phyloP scores from a whole-genome alignment of 2,329 filamentous ascomycete genomes.

The Teratosphaeria pseudoeucalypti region DNA sequence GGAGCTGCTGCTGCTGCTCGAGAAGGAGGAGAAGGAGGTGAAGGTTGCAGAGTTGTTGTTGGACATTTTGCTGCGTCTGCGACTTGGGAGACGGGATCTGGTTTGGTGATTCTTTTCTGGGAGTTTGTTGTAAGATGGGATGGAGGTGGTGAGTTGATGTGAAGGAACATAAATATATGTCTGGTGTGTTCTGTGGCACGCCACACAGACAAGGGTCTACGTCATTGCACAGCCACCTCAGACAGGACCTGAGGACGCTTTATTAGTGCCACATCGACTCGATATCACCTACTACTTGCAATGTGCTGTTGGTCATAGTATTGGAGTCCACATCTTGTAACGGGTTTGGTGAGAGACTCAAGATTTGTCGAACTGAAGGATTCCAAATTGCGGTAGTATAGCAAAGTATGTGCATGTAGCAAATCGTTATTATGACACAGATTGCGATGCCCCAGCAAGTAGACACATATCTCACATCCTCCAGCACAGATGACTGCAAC shows the following conservation, averaged over 20 bases:
- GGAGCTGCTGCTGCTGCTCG: constrained; percentile 13
- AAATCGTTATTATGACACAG: too few relatives aligned
- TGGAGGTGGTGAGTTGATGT: not conserved
- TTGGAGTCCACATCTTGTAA: too few relatives aligned
- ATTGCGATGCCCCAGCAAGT: not conserved
- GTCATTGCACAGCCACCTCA: not conserved
- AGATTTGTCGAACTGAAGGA: too few relatives aligned
- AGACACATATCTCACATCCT: not conserved
- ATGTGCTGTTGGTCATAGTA: too few relatives aligned
- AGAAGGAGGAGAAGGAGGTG: constrained; percentile 14
- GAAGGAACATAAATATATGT: not conserved
- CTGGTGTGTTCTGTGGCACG: not conserved
- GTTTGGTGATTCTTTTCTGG: not conserved
- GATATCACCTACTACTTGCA: not conserved
- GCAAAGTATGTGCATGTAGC: too few relatives aligned
- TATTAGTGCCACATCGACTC: not conserved
- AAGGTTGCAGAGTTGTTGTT: constrained; percentile 10
- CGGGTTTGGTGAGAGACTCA: too few relatives aligned
- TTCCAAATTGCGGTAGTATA: too few relatives aligned
- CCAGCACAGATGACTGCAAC: not conserved
- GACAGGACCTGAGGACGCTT: too few relatives aligned
- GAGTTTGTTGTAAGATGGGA: not conserved
- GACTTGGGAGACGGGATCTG: not conserved
- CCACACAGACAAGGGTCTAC: not conserved
- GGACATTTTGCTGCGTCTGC: not conserved